Evolutionary conservation across 2,329 filamentous ascomycete genomes (phyloP).

Genomic region (Fusarium secorum): DNA sequence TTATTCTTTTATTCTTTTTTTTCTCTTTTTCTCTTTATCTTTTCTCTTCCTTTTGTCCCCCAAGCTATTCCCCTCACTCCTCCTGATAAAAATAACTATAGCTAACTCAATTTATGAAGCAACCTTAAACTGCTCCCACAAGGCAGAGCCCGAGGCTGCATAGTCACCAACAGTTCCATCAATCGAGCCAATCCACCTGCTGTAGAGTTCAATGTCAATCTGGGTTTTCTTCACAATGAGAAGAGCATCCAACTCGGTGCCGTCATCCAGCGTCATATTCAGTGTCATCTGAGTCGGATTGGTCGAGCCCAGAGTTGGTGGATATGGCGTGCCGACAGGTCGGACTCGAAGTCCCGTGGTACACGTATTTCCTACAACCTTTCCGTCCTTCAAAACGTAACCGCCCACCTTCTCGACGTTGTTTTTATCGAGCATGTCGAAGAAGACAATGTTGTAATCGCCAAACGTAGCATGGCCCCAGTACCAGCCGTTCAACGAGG

Average conservation of each 20-base stretch:
- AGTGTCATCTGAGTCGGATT: not conserved
- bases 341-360: not conserved
- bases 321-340: not conserved
- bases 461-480: not conserved
- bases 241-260: not conserved
- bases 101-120: not conserved
- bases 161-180: not conserved
- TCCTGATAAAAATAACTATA: fast-evolving
- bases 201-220: not conserved
- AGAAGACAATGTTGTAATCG: not conserved
- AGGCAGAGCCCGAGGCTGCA: not conserved
- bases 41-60: fast-evolving
- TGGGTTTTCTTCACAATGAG: not conserved
- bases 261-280: not conserved
- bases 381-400: not conserved
- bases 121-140: not conserved
- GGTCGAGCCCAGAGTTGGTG: not conserved
- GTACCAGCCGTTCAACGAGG: not conserved
- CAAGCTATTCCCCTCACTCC: fast-evolving
- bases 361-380: not conserved
- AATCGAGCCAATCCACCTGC: not conserved
- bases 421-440: not conserved
- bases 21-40: not conserved
- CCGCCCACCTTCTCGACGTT: not conserved
- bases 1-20: not conserved